Evolutionary conservation across 2,329 filamentous ascomycete species (phyloP), one percentile per base, ranked within the genome.

Genomic region (Talaromyces piceae): DNA sequence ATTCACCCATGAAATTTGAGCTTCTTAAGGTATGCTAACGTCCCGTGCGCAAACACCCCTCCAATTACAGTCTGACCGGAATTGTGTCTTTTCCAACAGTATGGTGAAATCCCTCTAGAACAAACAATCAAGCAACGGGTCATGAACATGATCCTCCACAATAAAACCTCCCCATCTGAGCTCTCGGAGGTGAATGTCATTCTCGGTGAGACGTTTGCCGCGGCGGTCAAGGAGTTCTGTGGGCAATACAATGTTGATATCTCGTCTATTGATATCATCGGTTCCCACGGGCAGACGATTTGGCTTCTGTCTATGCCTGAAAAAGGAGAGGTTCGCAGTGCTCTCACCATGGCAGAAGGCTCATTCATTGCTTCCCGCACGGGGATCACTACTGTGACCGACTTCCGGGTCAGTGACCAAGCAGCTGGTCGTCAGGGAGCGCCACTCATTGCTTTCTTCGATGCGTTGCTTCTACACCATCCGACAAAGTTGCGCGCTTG

Each of bases 271-370:
- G 78, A 82, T 56, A 72, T 71, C 20, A 71, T 82, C 31, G 78
- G 78, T 22, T 79, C 77, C 3, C 78, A 83, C 56, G 78, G 79
- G 12, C 78, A 81, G 63, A 82, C 78, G 8, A 79, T 79, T 56
- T 82, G 76, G 76, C 66, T 80, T 5, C 67, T 76, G 13, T 74
- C 71, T 49, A 79, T 80, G 76, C 76, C 78, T 0, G 70, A 75
- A 47, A 51, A 58, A 23, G 73, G 71, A 7, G 69, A 76, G 49
- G 72, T 68, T 26, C 71, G 69, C 37, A 75, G 73, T 37, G 74
- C 76, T 13, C 63, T 81, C 46, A 79, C 74, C 2, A 79, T 81
- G 77, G 78, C 75, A 13, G 81, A 83, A 60, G 79, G 79, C 16
- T 69, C 72, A 2, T 70, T 81, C 57, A 69, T 83, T 7, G 76